Conservation (phyloP, 257 asterid genomes). For the Handroanthus guayacan region DNA sequence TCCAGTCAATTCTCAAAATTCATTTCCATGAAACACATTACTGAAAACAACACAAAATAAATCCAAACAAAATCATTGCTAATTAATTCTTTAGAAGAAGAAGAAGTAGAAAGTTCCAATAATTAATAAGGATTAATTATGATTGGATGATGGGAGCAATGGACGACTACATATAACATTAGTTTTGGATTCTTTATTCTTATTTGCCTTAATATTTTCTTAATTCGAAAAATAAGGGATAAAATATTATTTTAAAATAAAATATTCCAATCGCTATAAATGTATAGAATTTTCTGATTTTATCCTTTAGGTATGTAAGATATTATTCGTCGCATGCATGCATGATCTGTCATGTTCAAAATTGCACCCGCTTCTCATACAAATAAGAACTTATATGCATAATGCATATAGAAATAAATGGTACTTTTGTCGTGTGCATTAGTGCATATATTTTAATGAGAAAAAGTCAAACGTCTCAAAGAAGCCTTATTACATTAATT, state of each 20-base stretch:
- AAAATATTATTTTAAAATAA: background rate
- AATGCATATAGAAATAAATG: too few species aligned
- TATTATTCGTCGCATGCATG: background rate
- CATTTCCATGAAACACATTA: too few species aligned
- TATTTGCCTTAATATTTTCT: too few species aligned
- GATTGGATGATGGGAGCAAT: background rate
- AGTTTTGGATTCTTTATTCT: too few species aligned
- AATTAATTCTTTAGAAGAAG: too few species aligned
- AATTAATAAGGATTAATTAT: background rate
- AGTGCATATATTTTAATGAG: background rate
- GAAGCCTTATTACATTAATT: background rate
- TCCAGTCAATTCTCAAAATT: too few species aligned
- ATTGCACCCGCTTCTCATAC: background rate
- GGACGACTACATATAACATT: too few species aligned
- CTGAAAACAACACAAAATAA: too few species aligned
- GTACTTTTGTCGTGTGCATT: too few species aligned
- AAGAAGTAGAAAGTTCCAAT: too few species aligned
- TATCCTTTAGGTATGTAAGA: background rate
- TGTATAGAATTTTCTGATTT: background rate
- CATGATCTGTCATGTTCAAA: background rate
- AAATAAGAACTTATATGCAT: background rate
- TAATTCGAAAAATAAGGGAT: too few species aligned
- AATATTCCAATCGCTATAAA: background rate
- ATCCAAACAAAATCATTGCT: too few species aligned
- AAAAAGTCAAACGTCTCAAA: background rate